These are phyloP conservation scores for Linaria vulgaris DNA, from an alignment of 257 asterid genomes.

Conservation along the genomic window DNA sequence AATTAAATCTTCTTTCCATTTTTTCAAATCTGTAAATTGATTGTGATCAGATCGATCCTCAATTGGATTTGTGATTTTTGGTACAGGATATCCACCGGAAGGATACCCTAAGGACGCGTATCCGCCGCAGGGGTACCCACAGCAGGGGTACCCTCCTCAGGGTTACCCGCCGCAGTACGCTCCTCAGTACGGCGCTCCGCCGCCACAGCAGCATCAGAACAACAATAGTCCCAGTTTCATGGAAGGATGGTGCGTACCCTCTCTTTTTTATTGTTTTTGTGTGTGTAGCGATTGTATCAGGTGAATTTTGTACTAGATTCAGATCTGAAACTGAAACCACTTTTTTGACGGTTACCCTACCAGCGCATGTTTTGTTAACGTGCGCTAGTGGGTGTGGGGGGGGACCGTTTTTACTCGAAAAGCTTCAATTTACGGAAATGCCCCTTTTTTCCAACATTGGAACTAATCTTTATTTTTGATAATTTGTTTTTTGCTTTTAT, in stretches of 20 bases:
- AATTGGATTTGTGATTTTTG: background rate
- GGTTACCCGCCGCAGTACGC: constrained; percentile 62
- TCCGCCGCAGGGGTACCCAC: constrained; percentile 73
- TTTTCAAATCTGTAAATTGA: no score
- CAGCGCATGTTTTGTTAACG: constrained; percentile 8
- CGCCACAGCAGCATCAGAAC: constrained; percentile 48
- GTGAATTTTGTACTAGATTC: background rate
- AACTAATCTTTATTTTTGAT: background rate
- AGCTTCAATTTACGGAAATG: no score
- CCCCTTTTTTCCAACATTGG: background rate
- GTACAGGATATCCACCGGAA: constrained; percentile 69
- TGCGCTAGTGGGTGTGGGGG: background rate
- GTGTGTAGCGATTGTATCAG: background rate
- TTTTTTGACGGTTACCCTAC: constrained; percentile 5
- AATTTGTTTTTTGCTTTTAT: no score
- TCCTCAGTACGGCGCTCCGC: constrained; percentile 63
- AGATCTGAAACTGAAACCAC: constrained; percentile 37
- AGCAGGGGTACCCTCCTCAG: constrained; percentile 35
- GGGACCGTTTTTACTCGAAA: no score
- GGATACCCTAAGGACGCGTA: constrained; percentile 75
- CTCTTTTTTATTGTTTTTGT: background rate
- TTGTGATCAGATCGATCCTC: constrained; percentile 1
- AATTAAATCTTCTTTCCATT: no score
- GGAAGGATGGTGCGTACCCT: constrained; percentile 63
- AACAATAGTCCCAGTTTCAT: constrained; percentile 36